Evolutionary conservation across 345 rosid species (phyloP).

Genomic region (Murraya paniculata): DNA sequence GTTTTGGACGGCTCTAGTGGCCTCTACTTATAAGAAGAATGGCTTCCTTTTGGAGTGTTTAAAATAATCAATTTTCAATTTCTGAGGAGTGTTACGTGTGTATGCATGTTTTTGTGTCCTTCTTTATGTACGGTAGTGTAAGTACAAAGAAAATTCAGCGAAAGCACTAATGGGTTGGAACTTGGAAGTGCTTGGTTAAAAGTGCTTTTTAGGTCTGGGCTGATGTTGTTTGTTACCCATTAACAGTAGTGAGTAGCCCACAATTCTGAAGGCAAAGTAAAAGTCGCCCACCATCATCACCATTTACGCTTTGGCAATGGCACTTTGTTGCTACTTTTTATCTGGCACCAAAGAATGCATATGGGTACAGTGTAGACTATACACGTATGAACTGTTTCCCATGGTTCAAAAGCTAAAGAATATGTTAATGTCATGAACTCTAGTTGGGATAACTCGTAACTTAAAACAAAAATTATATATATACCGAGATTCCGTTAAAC

Average conservation of each 20-base stretch:
- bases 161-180: not conserved
- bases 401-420: not conserved
- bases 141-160: constrained; percentile 16
- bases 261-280: not conserved
- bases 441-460: not conserved
- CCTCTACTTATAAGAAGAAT: constrained; percentile 21
- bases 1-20: not conserved
- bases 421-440: not conserved
- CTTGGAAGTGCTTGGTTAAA: too few species aligned
- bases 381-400: not conserved
- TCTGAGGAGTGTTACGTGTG: not conserved
- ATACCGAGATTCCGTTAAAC: too few species aligned
- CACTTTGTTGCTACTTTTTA: not conserved
- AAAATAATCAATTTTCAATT: not conserved
- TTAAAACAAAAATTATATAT: too few species aligned
- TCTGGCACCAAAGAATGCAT: not conserved
- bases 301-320: not conserved
- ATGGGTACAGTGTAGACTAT: not conserved
- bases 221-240: not conserved
- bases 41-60: not conserved
- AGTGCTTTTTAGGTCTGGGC: not conserved
- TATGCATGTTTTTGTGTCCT: not conserved
- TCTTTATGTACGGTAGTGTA: constrained; percentile 12
- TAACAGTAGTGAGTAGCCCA: not conserved
- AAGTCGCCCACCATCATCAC: too few species aligned